phyloP scores from a whole-genome alignment of 495 filamentous ascomycete genomes.

The Patellaria atrata region DNA sequence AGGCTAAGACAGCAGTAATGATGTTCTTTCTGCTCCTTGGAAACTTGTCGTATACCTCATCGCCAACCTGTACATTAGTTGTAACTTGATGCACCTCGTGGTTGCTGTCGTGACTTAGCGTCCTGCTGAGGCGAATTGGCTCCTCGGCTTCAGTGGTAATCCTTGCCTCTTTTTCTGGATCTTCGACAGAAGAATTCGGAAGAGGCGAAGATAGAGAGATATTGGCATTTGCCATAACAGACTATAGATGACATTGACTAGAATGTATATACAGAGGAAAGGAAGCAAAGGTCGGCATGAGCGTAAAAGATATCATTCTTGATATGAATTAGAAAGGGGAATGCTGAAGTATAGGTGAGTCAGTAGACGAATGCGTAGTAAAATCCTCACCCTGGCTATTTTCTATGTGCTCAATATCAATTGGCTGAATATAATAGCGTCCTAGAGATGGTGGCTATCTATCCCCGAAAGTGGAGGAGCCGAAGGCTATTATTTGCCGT shows the following conservation, averaged over 20 bases:
- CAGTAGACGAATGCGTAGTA: not conserved
- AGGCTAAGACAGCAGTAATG: conserved; percentile 49
- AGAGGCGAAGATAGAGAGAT: not conserved
- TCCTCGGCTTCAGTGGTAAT: conserved; percentile 8
- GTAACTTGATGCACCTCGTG: conserved; percentile 16
- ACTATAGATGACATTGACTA: conserved; percentile 4
- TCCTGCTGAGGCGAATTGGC: conserved; percentile 11
- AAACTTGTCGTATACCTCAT: conserved; percentile 39
- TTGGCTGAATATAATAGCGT: too few species aligned
- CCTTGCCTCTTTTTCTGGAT: conserved; percentile 12
- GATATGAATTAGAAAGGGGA: conserved; percentile 1
- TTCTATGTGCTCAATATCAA: too few species aligned
- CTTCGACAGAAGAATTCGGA: not conserved
- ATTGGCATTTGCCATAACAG: conserved; percentile 5
- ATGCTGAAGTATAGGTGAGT: not conserved
- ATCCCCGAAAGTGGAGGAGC: too few species aligned
- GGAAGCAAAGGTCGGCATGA: not conserved
- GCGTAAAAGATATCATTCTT: not conserved
- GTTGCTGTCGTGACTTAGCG: conserved; percentile 10
- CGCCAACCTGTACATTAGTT: conserved; percentile 15
- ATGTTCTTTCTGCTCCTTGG: conserved; percentile 40
- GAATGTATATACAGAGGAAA: not conserved
- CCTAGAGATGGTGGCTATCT: too few species aligned
- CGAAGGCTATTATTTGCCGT: too few species aligned
- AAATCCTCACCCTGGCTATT: too few species aligned